These are phyloP conservation scores for Cryptococcus depauperatus DNA, from an alignment of 1,284 basidiomycete species.

Conservation along the genomic window DNA sequence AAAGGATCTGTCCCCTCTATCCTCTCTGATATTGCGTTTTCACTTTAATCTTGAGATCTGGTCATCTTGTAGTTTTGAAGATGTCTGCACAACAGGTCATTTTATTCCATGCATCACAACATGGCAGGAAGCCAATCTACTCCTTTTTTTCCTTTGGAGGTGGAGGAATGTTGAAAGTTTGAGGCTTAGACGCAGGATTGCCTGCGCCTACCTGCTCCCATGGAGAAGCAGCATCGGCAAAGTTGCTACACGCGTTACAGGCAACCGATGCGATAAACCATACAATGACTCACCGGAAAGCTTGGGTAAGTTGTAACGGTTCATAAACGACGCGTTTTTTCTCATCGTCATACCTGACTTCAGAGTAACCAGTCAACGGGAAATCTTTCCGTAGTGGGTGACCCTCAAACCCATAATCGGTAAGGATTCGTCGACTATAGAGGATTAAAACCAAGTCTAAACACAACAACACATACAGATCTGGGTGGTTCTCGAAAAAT, in stretches of 20 bases:
- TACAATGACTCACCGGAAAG: slow-evolving; percentile 72
- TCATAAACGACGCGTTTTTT: slow-evolving; percentile 98
- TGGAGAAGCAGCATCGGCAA: slow-evolving; percentile 75
- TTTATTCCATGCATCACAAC: too few relatives aligned
- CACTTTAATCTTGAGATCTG: too few relatives aligned
- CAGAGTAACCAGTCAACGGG: slow-evolving; percentile 93
- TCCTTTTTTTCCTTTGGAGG: slow-evolving; percentile 41
- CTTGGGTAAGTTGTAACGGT: slow-evolving; percentile 93
- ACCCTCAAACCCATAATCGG: slow-evolving; percentile 99
- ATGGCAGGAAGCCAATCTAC: too few relatives aligned
- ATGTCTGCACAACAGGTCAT: too few relatives aligned
- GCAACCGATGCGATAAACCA: neutral
- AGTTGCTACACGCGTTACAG: slow-evolving; percentile 57
- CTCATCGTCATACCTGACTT: slow-evolving; percentile 97
- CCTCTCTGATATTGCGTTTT: too few relatives aligned
- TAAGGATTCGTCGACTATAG: slow-evolving; percentile 81
- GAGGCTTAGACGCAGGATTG: slow-evolving; percentile 30
- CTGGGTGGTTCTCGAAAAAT: slow-evolving; percentile 93
- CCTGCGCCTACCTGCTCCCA: slow-evolving; percentile 97
- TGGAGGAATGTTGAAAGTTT: slow-evolving; percentile 45
- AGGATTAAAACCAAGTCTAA: slow-evolving; percentile 7
- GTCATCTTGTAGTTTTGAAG: too few relatives aligned
- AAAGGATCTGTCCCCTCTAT: too few relatives aligned
- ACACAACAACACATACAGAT: slow-evolving; percentile 58
- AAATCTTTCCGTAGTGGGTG: slow-evolving; percentile 98